A percentile compares a stretch with the other conserved stretches of the same genome.
Evolutionary conservation across 306 rosid species (phyloP).

Genomic region (Styphnolobium japonicum): DNA sequence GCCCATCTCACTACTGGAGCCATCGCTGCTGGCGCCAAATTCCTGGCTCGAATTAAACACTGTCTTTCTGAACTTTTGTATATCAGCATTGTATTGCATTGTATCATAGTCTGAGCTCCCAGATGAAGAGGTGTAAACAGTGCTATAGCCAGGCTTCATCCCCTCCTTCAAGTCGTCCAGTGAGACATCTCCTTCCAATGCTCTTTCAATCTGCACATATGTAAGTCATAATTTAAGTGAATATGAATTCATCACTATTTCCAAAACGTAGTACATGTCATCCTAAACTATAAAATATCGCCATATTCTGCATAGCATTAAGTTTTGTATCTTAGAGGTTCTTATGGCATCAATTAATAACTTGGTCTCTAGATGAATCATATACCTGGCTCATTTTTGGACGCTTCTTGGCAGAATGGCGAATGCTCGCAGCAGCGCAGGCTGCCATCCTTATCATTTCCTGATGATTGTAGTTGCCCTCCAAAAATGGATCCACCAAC

Average conservation of each 20-base stretch:
- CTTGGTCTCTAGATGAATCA: neutral
- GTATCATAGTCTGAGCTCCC: conserved; percentile 61
- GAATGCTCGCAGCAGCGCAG: conserved; percentile 81
- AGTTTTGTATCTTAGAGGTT: neutral
- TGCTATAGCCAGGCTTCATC: conserved; percentile 28
- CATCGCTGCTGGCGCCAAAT: conserved; percentile 41
- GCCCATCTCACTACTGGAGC: conserved; percentile 46
- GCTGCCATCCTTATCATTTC: conserved; percentile 78
- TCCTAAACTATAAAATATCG: neutral
- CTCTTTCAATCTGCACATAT: conserved; percentile 58
- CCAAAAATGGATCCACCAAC: conserved; percentile 64
- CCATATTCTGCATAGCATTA: too few species aligned
- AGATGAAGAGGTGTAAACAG: conserved; percentile 6
- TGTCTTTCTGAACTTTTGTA: conserved; percentile 55
- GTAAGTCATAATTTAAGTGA: neutral
- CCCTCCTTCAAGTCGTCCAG: conserved; percentile 70
- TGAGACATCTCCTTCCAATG: conserved; percentile 73
- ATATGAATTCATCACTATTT: neutral
- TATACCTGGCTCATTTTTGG: conserved; percentile 88
- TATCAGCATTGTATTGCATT: conserved; percentile 54
- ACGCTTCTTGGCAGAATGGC: conserved; percentile 79
- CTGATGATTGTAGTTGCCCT: conserved; percentile 46
- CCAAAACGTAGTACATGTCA: neutral
- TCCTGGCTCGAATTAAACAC: conserved; percentile 60
- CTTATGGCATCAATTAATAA: neutral